These are phyloP conservation scores for Leptographium radiaticola DNA, from an alignment of 2,329 filamentous ascomycete genomes.

Conservation along the genomic window DNA sequence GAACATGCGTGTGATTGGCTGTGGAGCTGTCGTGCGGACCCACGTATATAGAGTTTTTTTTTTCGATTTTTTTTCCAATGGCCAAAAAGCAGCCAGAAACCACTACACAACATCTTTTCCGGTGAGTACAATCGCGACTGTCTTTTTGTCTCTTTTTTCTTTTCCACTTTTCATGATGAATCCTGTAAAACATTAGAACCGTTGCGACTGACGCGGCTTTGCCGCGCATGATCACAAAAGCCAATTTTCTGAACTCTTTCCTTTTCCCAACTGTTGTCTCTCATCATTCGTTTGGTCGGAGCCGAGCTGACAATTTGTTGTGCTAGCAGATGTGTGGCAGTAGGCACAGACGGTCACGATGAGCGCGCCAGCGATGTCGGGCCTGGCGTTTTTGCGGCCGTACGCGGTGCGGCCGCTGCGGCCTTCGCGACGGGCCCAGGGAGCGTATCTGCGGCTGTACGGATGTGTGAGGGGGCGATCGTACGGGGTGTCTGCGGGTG, in stretches of 20 bases:
- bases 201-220: slow-evolving; percentile 41
- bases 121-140: not conserved
- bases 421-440: slow-evolving; percentile 16
- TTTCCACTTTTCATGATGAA: slow-evolving; percentile 30
- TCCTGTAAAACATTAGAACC: slow-evolving; percentile 39
- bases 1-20: not conserved
- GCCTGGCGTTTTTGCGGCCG: slow-evolving; percentile 42
- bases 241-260: slow-evolving; percentile 24
- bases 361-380: slow-evolving; percentile 9
- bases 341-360: not conserved
- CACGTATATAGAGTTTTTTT: not conserved
- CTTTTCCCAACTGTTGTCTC: not conserved
- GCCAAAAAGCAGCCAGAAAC: not conserved
- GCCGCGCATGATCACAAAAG: slow-evolving; percentile 39
- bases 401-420: slow-evolving; percentile 26
- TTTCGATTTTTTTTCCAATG: not conserved
- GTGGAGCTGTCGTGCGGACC: not conserved
- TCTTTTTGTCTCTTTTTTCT: not conserved
- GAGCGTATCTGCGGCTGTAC: slow-evolving; percentile 37
- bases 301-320: not conserved
- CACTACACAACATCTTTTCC: not conserved
- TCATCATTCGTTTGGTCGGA: not conserved
- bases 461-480: slow-evolving; percentile 9
- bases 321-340: not conserved
- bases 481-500: not conserved